Evolutionary conservation across 306 rosid genomes (phyloP).

Genomic region (Fragaria iinumae): DNA sequence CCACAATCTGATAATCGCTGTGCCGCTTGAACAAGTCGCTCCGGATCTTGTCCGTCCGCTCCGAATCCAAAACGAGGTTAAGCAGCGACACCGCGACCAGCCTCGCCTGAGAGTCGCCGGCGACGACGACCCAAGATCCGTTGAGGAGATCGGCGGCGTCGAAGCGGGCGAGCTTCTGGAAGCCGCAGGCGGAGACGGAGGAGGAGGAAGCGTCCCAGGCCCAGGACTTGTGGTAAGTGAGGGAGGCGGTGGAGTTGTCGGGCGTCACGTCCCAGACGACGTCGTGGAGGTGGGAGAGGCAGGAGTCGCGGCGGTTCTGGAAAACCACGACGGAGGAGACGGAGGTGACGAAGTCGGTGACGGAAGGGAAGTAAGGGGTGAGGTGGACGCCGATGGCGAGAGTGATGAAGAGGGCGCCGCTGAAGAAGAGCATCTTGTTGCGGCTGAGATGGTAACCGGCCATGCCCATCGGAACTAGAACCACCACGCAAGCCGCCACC

Average conservation of each 20-base stretch:
- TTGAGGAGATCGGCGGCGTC: no score
- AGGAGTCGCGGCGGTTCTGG: no score
- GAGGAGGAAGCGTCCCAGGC: no score
- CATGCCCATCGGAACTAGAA: conserved; percentile 95
- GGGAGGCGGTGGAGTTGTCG: no score
- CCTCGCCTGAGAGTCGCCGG: neutral
- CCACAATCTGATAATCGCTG: conserved; percentile 62
- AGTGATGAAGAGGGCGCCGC: conserved; percentile 88
- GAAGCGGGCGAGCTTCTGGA: no score
- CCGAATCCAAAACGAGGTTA: conserved; percentile 51
- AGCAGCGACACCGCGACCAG: no score
- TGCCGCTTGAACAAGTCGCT: conserved; percentile 65
- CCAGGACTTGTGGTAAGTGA: no score
- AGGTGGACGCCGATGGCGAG: conserved; percentile 95
- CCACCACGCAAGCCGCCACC: conserved; percentile 83
- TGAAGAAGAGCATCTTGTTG: conserved; percentile 86
- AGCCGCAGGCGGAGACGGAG: no score
- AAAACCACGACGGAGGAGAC: neutral
- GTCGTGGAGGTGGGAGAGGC: no score
- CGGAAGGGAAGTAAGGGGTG: conserved; percentile 81
- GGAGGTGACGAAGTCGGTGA: conserved; percentile 48
- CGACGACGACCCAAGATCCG: neutral
- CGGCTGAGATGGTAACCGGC: conserved; percentile 97
- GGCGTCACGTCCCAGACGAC: no score
- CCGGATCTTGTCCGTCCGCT: conserved; percentile 38